phyloP scores from a whole-genome alignment of 2,329 filamentous ascomycete genomes.

The Calonectria hongkongensis region DNA sequence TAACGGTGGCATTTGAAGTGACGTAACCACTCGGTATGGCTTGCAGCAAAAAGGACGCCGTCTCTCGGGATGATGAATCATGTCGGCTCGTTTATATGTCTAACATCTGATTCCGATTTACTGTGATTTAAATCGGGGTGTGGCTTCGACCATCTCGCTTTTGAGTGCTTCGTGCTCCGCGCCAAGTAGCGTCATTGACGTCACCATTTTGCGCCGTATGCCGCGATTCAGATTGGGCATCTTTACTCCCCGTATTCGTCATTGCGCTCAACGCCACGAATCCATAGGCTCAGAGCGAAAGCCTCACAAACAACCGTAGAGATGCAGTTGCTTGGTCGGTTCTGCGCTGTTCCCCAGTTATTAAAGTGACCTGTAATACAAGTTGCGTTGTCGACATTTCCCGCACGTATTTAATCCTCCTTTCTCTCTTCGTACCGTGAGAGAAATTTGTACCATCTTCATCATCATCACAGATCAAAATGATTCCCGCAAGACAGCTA shows the following conservation, averaged over 20 bases:
- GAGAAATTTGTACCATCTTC: neutral
- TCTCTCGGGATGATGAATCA: neutral
- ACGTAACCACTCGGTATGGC: slow-evolving; percentile 17
- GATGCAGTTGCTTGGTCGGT: neutral
- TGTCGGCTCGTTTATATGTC: neutral
- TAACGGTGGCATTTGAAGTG: neutral
- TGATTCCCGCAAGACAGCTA: slow-evolving; percentile 58
- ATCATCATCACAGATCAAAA: slow-evolving; percentile 34
- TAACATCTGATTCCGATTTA: neutral
- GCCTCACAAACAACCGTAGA: slow-evolving; percentile 4
- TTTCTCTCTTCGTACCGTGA: too few species aligned
- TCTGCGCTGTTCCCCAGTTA: neutral
- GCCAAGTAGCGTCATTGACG: slow-evolving; percentile 51
- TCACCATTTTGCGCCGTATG: slow-evolving; percentile 49
- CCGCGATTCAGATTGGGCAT: slow-evolving; percentile 37
- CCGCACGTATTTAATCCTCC: neutral
- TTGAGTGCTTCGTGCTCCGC: slow-evolving; percentile 15
- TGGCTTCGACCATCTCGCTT: slow-evolving; percentile 30
- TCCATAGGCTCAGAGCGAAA: neutral
- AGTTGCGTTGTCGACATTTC: neutral
- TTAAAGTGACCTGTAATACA: slow-evolving; percentile 4
- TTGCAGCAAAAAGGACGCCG: neutral
- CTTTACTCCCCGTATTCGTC: slow-evolving; percentile 42
- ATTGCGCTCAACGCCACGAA: slow-evolving; percentile 45
- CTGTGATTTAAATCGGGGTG: slow-evolving; percentile 16